Evolutionary conservation across 805 yeast genomes (phyloP), one percentile per base, ranked within the genome.

Genomic region (Ogataea nitratoaversa): DNA sequence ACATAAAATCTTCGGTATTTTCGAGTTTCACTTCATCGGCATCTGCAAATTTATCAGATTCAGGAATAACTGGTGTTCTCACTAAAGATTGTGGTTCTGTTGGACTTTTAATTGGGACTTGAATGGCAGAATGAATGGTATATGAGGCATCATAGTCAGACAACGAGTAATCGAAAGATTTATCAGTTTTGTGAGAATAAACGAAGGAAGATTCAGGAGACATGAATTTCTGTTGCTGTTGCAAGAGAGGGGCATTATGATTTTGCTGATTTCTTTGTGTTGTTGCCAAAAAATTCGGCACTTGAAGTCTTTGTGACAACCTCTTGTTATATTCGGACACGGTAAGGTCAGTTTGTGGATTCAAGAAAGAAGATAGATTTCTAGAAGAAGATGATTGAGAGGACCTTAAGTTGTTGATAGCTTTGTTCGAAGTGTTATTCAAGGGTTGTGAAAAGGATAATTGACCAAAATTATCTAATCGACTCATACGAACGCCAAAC

Each of bases 111-210:
- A 60, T 47, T 17, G 58, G 61, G 24, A 62, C 47, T 19, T 59
- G 58, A 24, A 54, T 48, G 9, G 64, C 66, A 3, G 63, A 54
- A 39, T 59, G 65, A 13, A 60, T 43, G 40, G 63, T 57, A 39
- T 55, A 59, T 2, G 57, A 45, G 5, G 45, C 51, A 41, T 60
- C 64, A 33, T 50, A 52, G 8, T 56, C 57, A 12, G 47, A 22
- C 17, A 52, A 17, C 2, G 59, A 49, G 17, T 53, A 49, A 38
- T 59, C 60, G 8, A 50, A 25, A 7, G 66, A 60, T 23, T 43
- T 38, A n/a, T 47, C 54, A 4, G 44, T 31, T 19, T 47, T 43
- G 41, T 57, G 62, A 8, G 53, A 40, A 6, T 28, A 40, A 17
- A 40, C 37, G 27, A 43, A 38, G 6, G 53, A 46, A 19, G 32